A percentile compares a stretch with the other conserved stretches of the same genome.
Evolutionary conservation across 2,329 filamentous ascomycete genomes (phyloP).

Genomic region (Apiospora malaysiana): DNA sequence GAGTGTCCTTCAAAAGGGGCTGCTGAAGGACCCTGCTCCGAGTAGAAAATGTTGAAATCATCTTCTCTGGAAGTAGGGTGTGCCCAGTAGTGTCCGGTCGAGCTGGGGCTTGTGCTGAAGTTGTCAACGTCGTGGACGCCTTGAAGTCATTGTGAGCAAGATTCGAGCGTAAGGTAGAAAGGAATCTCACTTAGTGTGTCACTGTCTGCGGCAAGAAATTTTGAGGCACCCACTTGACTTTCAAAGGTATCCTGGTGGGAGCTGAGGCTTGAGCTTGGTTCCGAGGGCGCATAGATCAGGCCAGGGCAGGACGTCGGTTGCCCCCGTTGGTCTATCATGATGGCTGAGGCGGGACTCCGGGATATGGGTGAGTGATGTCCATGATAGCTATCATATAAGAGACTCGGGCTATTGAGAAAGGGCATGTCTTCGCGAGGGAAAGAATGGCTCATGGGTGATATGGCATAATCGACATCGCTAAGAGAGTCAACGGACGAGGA

Average conservation of each 20-base stretch:
- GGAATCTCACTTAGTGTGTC: conserved; percentile 61
- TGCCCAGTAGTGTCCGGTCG: conserved; percentile 55
- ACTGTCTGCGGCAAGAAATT: conserved; percentile 60
- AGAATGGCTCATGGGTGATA: conserved; percentile 61
- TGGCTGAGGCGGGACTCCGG: conserved; percentile 60
- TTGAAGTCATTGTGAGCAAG: conserved; percentile 30
- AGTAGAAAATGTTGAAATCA: conserved; percentile 46
- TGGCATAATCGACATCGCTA: conserved; percentile 64
- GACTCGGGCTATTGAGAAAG: conserved; percentile 60
- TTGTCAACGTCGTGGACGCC: conserved; percentile 59
- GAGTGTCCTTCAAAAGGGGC: conserved; percentile 51
- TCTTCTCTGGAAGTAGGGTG: conserved; percentile 51
- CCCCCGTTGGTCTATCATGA: conserved; percentile 63
- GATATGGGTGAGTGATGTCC: conserved; percentile 59
- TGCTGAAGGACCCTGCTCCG: conserved; percentile 55
- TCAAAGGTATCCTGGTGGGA: conserved; percentile 66
- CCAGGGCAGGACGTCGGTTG: conserved; percentile 66
- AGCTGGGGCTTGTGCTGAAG: conserved; percentile 57
- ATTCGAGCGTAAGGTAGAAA: conserved; percentile 31
- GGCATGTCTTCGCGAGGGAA: conserved; percentile 61
- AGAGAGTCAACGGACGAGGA: conserved; percentile 64
- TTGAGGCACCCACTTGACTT: conserved; percentile 47
- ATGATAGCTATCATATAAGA: conserved; percentile 63
- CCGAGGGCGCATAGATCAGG: conserved; percentile 65
- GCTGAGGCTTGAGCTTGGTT: conserved; percentile 64